Percentiles rank a stretch among this genome's conserved stretches.
phyloP scores from a whole-genome alignment of 2,329 filamentous ascomycete genomes.

The Aspergillus sp. region DNA sequence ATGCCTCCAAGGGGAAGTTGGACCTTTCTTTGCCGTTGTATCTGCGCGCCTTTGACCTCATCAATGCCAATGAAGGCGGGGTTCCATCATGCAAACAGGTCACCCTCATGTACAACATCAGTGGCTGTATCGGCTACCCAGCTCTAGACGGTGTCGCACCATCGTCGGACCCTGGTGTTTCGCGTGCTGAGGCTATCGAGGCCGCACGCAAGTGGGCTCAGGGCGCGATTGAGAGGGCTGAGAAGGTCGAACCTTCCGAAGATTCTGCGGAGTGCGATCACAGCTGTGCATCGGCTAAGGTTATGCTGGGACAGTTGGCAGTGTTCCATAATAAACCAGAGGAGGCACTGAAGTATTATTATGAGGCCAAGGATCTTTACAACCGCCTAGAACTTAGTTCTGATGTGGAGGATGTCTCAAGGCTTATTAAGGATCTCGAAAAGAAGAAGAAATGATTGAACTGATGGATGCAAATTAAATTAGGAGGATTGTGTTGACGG shows the following conservation, averaged over 20 bases:
- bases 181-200: conserved; percentile 64
- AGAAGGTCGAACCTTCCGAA: conserved; percentile 64
- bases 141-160: conserved; percentile 30
- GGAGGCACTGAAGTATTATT: conserved; percentile 68
- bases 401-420: too few species aligned
- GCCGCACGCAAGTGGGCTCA: conserved; percentile 76
- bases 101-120: conserved; percentile 65
- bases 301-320: conserved; percentile 82
- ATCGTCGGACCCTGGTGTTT: conserved; percentile 44
- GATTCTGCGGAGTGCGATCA: conserved; percentile 78
- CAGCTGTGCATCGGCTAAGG: conserved; percentile 79
- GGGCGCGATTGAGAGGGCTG: conserved; percentile 70
- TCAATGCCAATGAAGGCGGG: conserved; percentile 47
- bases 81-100: conserved; percentile 72
- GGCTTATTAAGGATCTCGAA: too few species aligned
- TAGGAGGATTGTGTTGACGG: too few species aligned
- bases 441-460: too few species aligned
- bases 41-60: conserved; percentile 76
- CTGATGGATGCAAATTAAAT: too few species aligned
- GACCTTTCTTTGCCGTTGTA: conserved; percentile 84
- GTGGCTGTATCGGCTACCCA: conserved; percentile 48
- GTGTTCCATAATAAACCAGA: conserved; percentile 68
- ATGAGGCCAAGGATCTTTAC: conserved; percentile 59
- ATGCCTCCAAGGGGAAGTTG: conserved; percentile 71
- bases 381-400: too few species aligned